Evolutionary conservation across 768 basidiomycete species (phyloP).

Genomic region (Mycena leptocephala): DNA sequence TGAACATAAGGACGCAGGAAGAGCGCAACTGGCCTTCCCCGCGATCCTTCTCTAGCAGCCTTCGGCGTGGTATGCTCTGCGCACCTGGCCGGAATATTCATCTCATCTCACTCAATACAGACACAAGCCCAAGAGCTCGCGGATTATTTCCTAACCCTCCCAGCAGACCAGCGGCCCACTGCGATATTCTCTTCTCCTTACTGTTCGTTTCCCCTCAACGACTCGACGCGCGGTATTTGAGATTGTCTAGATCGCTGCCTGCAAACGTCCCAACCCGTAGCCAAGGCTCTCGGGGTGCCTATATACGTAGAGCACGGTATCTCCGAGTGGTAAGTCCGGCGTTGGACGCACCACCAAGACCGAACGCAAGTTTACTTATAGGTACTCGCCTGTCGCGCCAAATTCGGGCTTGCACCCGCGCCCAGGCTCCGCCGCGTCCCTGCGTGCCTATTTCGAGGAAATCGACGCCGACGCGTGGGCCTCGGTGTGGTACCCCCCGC

Average conservation of each 20-base stretch:
- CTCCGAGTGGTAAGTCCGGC: conserved; percentile 84
- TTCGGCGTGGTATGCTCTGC: conserved; percentile 71
- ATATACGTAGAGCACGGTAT: conserved; percentile 89
- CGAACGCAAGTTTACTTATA: conserved; percentile 61
- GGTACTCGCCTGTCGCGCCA: conserved; percentile 82
- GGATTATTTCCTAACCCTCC: conserved; percentile 74
- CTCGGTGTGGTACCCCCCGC: conserved; percentile 78
- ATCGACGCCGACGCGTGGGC: conserved; percentile 76
- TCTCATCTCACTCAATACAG: conserved; percentile 47
- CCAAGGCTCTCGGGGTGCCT: conserved; percentile 75
- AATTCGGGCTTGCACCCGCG: conserved; percentile 85
- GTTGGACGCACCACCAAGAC: not conserved
- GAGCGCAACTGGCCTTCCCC: conserved; percentile 75
- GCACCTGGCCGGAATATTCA: not conserved
- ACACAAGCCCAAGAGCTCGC: conserved; percentile 84
- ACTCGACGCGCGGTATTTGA: not conserved
- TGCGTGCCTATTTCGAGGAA: conserved; percentile 66
- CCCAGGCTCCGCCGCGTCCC: conserved; percentile 69
- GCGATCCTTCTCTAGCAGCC: conserved; percentile 83
- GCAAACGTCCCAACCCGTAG: conserved; percentile 81
- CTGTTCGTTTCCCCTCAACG: conserved; percentile 64
- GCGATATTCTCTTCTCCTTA: conserved; percentile 90
- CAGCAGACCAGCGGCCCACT: conserved; percentile 78
- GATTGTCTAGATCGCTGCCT: conserved; percentile 82
- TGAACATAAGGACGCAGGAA: conserved; percentile 60